These are phyloP conservation scores for Rhizopus delemar DNA, from an alignment of 371 early-diverging fungal species.

Conservation along the genomic window DNA sequence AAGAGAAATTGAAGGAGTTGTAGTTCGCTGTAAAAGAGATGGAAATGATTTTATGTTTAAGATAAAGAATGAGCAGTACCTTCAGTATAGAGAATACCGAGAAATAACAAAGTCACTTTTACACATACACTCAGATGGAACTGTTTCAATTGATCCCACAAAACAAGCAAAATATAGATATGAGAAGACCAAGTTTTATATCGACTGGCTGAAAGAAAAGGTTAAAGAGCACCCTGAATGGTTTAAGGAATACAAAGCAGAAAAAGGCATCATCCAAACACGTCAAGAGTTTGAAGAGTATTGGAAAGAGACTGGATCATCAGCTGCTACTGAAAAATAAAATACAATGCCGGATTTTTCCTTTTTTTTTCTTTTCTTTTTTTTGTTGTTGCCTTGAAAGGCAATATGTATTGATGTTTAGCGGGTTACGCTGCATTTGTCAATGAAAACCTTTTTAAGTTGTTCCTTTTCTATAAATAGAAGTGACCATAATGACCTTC, in stretches of 20 bases:
- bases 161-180: slow-evolving; percentile 19
- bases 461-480: too few species aligned
- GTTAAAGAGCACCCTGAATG: slow-evolving; percentile 65
- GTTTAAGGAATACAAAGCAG: slow-evolving; percentile 64
- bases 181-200: slow-evolving; percentile 68
- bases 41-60: slow-evolving; percentile 77
- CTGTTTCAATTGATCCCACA: slow-evolving; percentile 4
- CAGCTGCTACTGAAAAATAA: not conserved
- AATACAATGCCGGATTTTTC: not conserved
- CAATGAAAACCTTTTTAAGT: too few species aligned
- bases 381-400: not conserved
- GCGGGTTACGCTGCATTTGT: too few species aligned
- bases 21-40: slow-evolving; percentile 73
- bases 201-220: slow-evolving; percentile 73
- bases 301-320: slow-evolving; percentile 9
- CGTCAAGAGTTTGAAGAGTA: slow-evolving; percentile 70
- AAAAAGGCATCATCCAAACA: slow-evolving; percentile 79
- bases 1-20: slow-evolving; percentile 86
- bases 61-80: slow-evolving; percentile 90
- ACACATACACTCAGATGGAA: slow-evolving; percentile 21
- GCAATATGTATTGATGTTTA: too few species aligned
- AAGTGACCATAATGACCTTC: too few species aligned
- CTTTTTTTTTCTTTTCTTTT: not conserved
- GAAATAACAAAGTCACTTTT: slow-evolving; percentile 76
- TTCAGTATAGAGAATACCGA: slow-evolving; percentile 95